phyloP scores from a whole-genome alignment of 2,329 filamentous ascomycete genomes.

The Xylaria sp. region DNA sequence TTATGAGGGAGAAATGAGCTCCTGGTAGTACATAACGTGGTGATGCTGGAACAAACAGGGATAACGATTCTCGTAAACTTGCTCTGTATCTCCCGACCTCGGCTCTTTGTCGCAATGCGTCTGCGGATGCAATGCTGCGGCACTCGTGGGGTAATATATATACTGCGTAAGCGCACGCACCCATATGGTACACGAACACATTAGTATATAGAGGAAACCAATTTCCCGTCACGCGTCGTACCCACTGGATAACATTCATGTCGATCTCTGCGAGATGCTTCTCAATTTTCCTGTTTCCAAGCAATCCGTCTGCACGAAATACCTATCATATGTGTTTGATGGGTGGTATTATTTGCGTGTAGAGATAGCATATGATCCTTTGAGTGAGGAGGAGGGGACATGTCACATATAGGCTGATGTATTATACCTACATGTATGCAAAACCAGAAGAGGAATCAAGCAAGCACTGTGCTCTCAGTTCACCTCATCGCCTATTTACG shows the following conservation, averaged over 20 bases:
- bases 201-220: slow-evolving; percentile 11
- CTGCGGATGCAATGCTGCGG: slow-evolving; percentile 20
- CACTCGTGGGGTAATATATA: slow-evolving; percentile 12
- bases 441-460: neutral
- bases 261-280: neutral
- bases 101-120: slow-evolving; percentile 9
- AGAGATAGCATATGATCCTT: neutral
- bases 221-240: neutral
- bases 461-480: neutral
- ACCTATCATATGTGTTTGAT: slow-evolving; percentile 6
- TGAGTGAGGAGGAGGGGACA: slow-evolving; percentile 1
- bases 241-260: neutral
- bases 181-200: neutral
- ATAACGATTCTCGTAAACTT: neutral
- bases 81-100: slow-evolving; percentile 6
- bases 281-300: neutral
- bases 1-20: neutral
- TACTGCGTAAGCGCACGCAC: neutral
- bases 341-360: slow-evolving; percentile 6
- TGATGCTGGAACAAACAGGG: slow-evolving; percentile 5
- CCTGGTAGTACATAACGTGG: neutral
- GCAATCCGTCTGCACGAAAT: neutral
- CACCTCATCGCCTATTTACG: neutral
- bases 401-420: slow-evolving; percentile 26
- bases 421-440: neutral